Evolutionary conservation across 495 filamentous ascomycete species (phyloP), one percentile per base, ranked within the genome.

Genomic region (Aspergillus panamensis): DNA sequence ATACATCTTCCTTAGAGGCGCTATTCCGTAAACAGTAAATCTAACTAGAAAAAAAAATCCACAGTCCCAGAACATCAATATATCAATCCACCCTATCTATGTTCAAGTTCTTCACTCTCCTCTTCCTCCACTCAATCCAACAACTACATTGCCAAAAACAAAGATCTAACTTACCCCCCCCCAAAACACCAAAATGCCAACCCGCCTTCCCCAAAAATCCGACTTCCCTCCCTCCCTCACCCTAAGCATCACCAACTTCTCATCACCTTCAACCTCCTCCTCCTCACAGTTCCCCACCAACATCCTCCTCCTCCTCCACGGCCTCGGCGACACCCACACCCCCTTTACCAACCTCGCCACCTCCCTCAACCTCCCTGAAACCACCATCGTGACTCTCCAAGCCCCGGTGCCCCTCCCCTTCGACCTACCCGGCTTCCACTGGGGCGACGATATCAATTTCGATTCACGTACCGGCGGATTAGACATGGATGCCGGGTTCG

Each of bases 301-400:
- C 64, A 80, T 96, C 66, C 87, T 97, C 37, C 71, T 97, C 68
- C 83, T 97, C 48, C 85, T 97, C 42, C 93, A 98, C 73, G 92
- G 93, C 54, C 82, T 97, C 3, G 94, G 94, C 31, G 93, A 97
- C 70, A 84, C 81, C 14, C 78, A 87, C 39, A 58, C 65, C 3
- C 74, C 87, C 12, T 96, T 96, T 75, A 78, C 84, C 50, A 61
- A 71, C n/a, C 85, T 97, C 57, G 90, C 82, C 37, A 73, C 73
- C n/a, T 82, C 84, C 60, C 72, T 97, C n/a, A 69, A 80, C 42
- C 84, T 97, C 12, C 91, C 92, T 0, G 88, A 91, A 65, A 94
- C 95, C 42, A 80, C 83, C 30, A 81, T 84, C 64, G 78, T 98
- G 33, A 83, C 91, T 4, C 69, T 97, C 25, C 87, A 86, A 67